Base-by-base conservation (phyloP, 2,329 filamentous ascomycete species). In the Phialophora chinensis region DNA sequence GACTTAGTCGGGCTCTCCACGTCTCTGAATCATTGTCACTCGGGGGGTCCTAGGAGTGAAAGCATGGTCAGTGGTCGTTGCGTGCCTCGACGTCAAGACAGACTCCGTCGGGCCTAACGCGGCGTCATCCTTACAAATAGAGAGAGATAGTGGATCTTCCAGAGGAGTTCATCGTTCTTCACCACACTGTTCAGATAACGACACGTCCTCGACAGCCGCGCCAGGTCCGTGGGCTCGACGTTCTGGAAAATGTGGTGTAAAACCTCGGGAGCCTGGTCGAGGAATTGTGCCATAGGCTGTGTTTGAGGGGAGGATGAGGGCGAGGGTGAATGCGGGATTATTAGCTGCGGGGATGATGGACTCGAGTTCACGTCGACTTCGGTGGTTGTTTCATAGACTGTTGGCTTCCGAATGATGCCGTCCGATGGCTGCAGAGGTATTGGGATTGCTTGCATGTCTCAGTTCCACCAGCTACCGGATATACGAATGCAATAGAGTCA, bases 121-220 rank as follows among this genome's bases (percentile, higher is more conserved):
- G 17, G 38, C 38, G 17, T 7, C 17, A 44, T 65, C 68, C 80
- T 72, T 76, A 90, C 88, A 62, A 88, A 81, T 52, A 77, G 76
- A 17, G 79, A 79, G 3, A 88, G 76, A 74, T 91, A 93, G 6
- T 91, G 78, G 25, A 85, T 82, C 66, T 85, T 88, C 75, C 83
- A 89, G 12, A 93, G 78, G 8, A 85, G 78, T 17, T 77, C 75
- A 74, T 92, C 91, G 52, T 80, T 81, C 57, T 78, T 81, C 60
- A 90, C 80, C 68, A 87, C 86, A 38, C 79, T 75, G 66, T 85
- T 77, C 55, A 93, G 78, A 11, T 73, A 75, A 20, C 77, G 81
- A 74, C 86, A 90, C 55, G 84, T 83, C 66, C 75, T 77, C 44
- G 83, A 81, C 53, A 90, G 74, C 7, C 77, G 74, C 1, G 81